These are phyloP conservation scores for Pseudocercospora crystallina DNA, from an alignment of 2,329 filamentous ascomycete genomes.

Conservation along the genomic window DNA sequence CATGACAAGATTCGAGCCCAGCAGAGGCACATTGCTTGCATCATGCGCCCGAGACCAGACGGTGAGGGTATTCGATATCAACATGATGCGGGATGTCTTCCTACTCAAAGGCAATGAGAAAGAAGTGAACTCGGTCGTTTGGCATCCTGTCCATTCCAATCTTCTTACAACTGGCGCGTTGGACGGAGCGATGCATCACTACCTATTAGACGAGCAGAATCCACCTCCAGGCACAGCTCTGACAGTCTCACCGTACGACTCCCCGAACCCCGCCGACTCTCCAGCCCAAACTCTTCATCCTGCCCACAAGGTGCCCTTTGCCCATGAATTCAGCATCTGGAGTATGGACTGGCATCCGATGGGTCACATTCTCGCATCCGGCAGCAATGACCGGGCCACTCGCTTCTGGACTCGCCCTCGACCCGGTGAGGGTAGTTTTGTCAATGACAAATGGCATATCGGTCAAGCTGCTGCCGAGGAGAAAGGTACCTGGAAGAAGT, in stretches of 20 bases:
- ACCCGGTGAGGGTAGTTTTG: constrained; percentile 80
- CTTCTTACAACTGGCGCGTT: constrained; percentile 87
- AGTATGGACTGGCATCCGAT: constrained; percentile 97
- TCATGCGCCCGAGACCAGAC: constrained; percentile 93
- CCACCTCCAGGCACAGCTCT: constrained; percentile 70
- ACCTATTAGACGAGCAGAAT: constrained; percentile 93
- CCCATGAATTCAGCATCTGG: constrained; percentile 96
- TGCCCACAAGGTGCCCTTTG: constrained; percentile 80
- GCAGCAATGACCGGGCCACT: constrained; percentile 94
- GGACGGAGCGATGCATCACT: constrained; percentile 88
- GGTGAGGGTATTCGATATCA: constrained; percentile 87
- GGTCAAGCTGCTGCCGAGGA: constrained; percentile 91
- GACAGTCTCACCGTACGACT: constrained; percentile 80
- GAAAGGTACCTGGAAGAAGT: constrained; percentile 89
- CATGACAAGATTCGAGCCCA: constrained; percentile 84
- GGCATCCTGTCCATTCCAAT: constrained; percentile 90
- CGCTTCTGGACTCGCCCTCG: constrained; percentile 93
- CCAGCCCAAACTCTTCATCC: constrained; percentile 90
- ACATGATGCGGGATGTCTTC: constrained; percentile 98
- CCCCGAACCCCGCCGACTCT: constrained; percentile 72
- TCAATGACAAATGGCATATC: constrained; percentile 92
- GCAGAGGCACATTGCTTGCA: constrained; percentile 79
- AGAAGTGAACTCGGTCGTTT: constrained; percentile 86
- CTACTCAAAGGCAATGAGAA: constrained; percentile 93
- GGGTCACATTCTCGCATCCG: constrained; percentile 90